Percentiles rank a stretch among this genome's conserved stretches.
Conservation (phyloP, 2,329 filamentous ascomycete genomes). For the Aspergillus jensenii region DNA sequence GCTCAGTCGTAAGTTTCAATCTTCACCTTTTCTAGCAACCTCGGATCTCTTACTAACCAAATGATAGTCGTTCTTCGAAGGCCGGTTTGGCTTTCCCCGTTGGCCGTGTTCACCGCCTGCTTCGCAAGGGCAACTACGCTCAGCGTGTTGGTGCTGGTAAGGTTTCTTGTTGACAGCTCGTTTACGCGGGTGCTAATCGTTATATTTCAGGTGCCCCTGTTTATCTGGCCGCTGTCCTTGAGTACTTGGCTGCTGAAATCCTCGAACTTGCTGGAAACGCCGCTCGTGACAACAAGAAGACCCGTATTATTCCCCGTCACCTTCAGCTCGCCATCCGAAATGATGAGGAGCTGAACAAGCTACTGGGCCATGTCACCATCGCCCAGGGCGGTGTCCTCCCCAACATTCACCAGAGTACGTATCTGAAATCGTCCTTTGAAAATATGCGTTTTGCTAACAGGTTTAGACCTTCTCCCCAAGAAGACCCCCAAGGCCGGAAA, state of each 20-base stretch:
- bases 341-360: constrained; percentile 98
- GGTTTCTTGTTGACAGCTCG: constrained; percentile 15
- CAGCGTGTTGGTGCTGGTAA: constrained; percentile 96
- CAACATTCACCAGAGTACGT: constrained; percentile 75
- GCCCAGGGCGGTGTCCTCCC: constrained; percentile 97
- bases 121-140: constrained; percentile 99
- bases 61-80: constrained; percentile 88
- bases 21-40: constrained; percentile 3
- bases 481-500: constrained; percentile 96
- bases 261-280: constrained; percentile 98
- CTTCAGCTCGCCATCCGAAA: constrained; percentile 99
- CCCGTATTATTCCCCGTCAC: constrained; percentile 98
- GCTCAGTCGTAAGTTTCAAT: constrained; percentile 87
- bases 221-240: constrained; percentile 94
- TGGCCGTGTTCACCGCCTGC: constrained; percentile 97
- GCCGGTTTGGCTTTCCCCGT: constrained; percentile 98
- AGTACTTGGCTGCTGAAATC: constrained; percentile 98
- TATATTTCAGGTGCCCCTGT: constrained; percentile 69
- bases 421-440: constrained; percentile 69
- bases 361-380: constrained; percentile 95
- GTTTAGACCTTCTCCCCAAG: constrained; percentile 97
- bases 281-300: constrained; percentile 99
- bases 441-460: constrained; percentile 83
- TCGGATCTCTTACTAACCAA: constrained; percentile 40
- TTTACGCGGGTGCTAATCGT: not conserved